Evolutionary conservation across 2,329 filamentous ascomycete genomes (phyloP).

Genomic region (Tolypocladium inflatum): DNA sequence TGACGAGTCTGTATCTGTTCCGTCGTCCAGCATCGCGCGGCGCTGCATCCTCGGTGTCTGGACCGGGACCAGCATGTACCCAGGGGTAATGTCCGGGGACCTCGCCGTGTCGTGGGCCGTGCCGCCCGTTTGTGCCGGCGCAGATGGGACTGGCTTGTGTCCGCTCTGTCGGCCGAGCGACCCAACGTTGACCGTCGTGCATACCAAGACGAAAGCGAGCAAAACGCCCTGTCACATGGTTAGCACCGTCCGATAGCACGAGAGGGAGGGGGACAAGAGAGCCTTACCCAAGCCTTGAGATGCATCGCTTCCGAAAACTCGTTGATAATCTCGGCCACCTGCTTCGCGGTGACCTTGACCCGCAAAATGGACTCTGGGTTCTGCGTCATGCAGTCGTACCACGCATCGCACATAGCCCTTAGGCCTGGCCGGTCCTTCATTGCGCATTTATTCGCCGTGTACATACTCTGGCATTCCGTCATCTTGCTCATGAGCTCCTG

Average conservation of each 20-base stretch:
- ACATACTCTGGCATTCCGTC: slow-evolving; percentile 61
- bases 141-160: slow-evolving; percentile 1
- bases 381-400: slow-evolving; percentile 80
- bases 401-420: slow-evolving; percentile 62
- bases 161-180: slow-evolving; percentile 22
- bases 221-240: slow-evolving; percentile 35
- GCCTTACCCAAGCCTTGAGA: slow-evolving; percentile 58
- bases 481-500: slow-evolving; percentile 64
- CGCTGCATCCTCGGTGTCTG: slow-evolving; percentile 37
- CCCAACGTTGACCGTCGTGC: slow-evolving; percentile 41
- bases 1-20: slow-evolving; percentile 42
- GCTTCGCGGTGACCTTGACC: slow-evolving; percentile 74
- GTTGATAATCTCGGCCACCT: slow-evolving; percentile 88
- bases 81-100: slow-evolving; percentile 24
- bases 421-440: slow-evolving; percentile 60
- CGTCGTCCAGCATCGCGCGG: slow-evolving; percentile 32
- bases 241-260: not conserved
- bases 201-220: slow-evolving; percentile 36
- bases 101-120: slow-evolving; percentile 11
- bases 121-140: slow-evolving; percentile 7
- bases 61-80: slow-evolving; percentile 41
- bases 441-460: slow-evolving; percentile 65
- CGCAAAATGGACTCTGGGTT: slow-evolving; percentile 70
- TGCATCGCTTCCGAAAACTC: slow-evolving; percentile 86
- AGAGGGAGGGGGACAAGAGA: not conserved